Percentiles rank a stretch among this genome's conserved stretches.
phyloP scores from a whole-genome alignment of 2,329 filamentous ascomycete genomes.

The Exutisphaerella laricina region DNA sequence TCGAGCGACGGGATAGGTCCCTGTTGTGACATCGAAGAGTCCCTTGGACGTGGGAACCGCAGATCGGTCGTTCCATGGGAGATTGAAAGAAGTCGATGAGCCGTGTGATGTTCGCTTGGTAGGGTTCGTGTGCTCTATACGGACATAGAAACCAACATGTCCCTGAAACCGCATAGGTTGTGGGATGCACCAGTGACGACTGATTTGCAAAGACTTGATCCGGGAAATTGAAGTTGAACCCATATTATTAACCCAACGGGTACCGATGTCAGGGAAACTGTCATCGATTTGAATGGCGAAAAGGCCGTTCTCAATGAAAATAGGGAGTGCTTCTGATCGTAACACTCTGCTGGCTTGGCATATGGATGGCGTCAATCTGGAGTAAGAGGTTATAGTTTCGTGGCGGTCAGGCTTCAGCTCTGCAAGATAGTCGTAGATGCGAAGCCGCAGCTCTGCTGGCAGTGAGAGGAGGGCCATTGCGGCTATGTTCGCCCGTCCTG shows the following conservation, averaged over 20 bases:
- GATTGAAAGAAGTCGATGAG: conserved; percentile 8
- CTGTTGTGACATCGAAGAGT: conserved; percentile 16
- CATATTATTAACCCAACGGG: conserved; percentile 20
- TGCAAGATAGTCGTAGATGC: conserved; percentile 21
- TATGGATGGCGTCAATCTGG: conserved; percentile 22
- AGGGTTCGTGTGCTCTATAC: conserved; percentile 13
- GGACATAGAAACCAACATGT: conserved; percentile 28
- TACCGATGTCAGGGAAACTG: conserved; percentile 7
- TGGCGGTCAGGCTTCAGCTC: conserved; percentile 11
- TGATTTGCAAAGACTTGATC: conserved; percentile 21
- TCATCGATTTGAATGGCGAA: conserved; percentile 23
- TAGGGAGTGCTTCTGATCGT: conserved; percentile 21
- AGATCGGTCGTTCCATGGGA: conserved; percentile 12
- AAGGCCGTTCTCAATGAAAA: conserved; percentile 19
- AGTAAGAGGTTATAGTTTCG: conserved; percentile 15
- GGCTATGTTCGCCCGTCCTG: too few species aligned
- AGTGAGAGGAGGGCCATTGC: conserved; percentile 15
- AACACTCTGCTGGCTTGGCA: conserved; percentile 18
- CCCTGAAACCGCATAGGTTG: conserved; percentile 23
- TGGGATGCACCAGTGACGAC: conserved; percentile 22
- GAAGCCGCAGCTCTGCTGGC: conserved; percentile 18
- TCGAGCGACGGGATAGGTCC: conserved; percentile 18
- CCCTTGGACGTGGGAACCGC: conserved; percentile 9
- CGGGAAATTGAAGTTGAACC: conserved; percentile 11
- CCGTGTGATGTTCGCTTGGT: conserved; percentile 2